Conservation (phyloP, 768 basidiomycete genomes). For the Hericium alpestre region DNA sequence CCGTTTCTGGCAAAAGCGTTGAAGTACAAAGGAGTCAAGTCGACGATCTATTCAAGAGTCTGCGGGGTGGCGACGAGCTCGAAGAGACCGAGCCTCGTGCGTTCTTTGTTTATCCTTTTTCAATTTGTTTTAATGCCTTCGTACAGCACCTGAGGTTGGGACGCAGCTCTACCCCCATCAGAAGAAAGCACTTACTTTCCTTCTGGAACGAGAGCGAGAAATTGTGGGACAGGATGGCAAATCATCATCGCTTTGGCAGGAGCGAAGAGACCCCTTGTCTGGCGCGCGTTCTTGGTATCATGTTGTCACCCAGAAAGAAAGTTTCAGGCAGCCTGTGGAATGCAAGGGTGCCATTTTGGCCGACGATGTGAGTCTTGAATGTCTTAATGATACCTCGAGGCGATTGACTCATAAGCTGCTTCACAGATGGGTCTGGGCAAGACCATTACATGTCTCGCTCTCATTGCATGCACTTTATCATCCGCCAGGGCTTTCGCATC, state of each 20-base stretch:
- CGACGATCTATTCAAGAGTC: slow-evolving; percentile 83
- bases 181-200: slow-evolving; percentile 92
- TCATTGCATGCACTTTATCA: slow-evolving; percentile 77
- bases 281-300: slow-evolving; percentile 60
- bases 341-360: slow-evolving; percentile 87
- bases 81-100: slow-evolving; percentile 76
- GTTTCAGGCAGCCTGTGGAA: slow-evolving; percentile 54
- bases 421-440: slow-evolving; percentile 94
- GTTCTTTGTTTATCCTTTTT: slow-evolving; percentile 20
- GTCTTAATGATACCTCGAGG: neutral
- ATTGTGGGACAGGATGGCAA: slow-evolving; percentile 42
- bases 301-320: slow-evolving; percentile 73
- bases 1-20: slow-evolving; percentile 61
- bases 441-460: slow-evolving; percentile 89
- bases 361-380: slow-evolving; percentile 69
- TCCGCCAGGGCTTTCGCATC: slow-evolving; percentile 54
- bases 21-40: slow-evolving; percentile 90
- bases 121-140: slow-evolving; percentile 11
- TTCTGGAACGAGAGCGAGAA: slow-evolving; percentile 81
- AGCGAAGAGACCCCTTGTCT: slow-evolving; percentile 37
- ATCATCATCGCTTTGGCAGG: slow-evolving; percentile 66
- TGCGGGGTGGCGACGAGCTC: slow-evolving; percentile 82
- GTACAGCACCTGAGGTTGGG: slow-evolving; percentile 56
- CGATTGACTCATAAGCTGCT: neutral
- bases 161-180: slow-evolving; percentile 94